Percentiles rank a stretch among this genome's conserved stretches.
Evolutionary conservation across 106 monocot species (phyloP).

Genomic region (Dendrobium catenatum): DNA sequence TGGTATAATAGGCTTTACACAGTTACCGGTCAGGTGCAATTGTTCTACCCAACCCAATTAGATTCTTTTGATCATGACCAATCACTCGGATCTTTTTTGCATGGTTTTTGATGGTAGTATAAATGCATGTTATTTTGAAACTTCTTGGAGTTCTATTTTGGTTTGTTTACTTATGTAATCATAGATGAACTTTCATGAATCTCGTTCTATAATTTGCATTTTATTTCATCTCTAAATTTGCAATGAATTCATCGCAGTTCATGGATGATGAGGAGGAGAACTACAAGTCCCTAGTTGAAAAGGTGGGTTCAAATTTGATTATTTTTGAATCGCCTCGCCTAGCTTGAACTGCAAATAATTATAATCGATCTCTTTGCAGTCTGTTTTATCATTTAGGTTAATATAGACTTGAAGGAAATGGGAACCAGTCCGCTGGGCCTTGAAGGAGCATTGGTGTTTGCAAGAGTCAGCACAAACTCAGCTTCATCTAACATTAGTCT

Average conservation of each 20-base stretch:
- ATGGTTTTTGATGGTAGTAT: too few relatives aligned
- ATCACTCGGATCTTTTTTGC: too few relatives aligned
- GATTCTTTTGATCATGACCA: too few relatives aligned
- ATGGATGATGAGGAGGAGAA: conserved; percentile 72
- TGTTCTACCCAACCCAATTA: too few relatives aligned
- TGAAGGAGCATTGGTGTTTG: too few relatives aligned
- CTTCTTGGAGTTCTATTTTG: neutral
- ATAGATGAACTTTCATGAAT: too few relatives aligned
- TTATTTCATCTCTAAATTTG: too few relatives aligned
- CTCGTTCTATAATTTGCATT: too few relatives aligned
- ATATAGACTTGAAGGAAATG: neutral
- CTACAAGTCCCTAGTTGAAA: conserved; percentile 53
- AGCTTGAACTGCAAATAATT: too few relatives aligned
- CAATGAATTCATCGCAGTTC: conserved; percentile 35
- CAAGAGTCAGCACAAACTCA: too few relatives aligned
- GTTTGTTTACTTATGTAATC: neutral
- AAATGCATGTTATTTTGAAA: neutral
- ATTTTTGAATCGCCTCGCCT: neutral
- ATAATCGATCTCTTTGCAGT: conserved; percentile 30
- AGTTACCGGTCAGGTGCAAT: conserved; percentile 71
- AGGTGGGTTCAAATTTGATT: conserved; percentile 32
- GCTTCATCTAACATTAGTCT: too few relatives aligned
- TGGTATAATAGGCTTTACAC: conserved; percentile 98
- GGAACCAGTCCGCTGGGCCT: too few relatives aligned
- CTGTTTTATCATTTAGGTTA: conserved; percentile 74